Conservation (phyloP, 306 rosid genomes). For the Sechiopsis laciniata region DNA sequence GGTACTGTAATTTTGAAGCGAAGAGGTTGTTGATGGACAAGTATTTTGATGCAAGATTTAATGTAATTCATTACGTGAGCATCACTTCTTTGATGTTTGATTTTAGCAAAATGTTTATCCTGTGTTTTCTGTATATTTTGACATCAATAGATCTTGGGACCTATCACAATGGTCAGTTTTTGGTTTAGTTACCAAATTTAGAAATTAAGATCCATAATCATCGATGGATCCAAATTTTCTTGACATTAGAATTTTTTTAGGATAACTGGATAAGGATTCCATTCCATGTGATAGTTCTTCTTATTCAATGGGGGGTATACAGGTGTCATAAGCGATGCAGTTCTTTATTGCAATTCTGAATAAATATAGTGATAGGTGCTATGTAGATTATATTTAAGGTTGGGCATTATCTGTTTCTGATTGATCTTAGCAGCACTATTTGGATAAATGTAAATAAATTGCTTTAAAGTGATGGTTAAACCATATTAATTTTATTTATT, state of each 20-base stretch:
- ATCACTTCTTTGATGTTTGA: background rate
- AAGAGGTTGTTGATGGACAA: background rate
- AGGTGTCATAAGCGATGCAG: slow-evolving; percentile 6
- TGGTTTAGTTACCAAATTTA: background rate
- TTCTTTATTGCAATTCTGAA: background rate
- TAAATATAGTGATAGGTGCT: background rate
- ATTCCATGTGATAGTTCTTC: background rate
- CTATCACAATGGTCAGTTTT: background rate
- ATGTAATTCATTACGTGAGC: no score
- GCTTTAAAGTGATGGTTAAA: background rate
- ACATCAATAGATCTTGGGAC: no score
- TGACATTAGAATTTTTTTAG: background rate
- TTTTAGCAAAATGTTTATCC: background rate
- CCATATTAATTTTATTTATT: background rate
- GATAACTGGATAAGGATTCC: background rate
- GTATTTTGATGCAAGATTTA: no score
- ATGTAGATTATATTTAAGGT: slow-evolving; percentile 11
- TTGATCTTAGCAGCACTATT: background rate
- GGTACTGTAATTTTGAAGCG: slow-evolving; percentile 36
- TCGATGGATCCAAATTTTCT: background rate
- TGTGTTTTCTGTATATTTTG: background rate
- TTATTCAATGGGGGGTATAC: background rate
- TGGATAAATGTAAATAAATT: background rate
- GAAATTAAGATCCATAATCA: background rate
- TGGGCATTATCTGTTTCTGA: background rate